Base-by-base conservation (phyloP, 106 monocot species). In the Dactylorhiza incarnata region DNA sequence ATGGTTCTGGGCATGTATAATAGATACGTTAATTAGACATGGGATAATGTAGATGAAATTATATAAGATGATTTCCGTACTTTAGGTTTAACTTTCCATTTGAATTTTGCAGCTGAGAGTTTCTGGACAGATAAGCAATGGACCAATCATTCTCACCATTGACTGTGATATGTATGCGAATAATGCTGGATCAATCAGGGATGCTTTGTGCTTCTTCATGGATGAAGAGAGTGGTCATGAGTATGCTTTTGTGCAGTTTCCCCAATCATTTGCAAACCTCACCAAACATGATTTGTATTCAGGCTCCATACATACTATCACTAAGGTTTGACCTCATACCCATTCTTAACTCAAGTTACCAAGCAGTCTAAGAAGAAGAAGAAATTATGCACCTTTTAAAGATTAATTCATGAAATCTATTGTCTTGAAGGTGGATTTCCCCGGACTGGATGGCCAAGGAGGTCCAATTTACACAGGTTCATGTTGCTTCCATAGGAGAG, bases 131-230 rank as follows among this genome's bases (percentile, higher is more conserved):
- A 89, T 93, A 65, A 93, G 89, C 84, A 87, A 89, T 74, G 87
- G 89, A 7, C 73, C 70, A 8, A 53, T 90, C 68, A 82, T 90
- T 49, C 85, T 93, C 74, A 93, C 80, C 63, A 71, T 93, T 19
- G 90, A 93, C 58, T 93, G 93, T 20, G 93, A 93, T 63, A 93
- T 88, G 93, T 88, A 84, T 82, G 88, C 88, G 0, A 94, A 88
- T 78, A 81, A 85, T 44, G 75, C 84, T 8, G 73, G 78, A 74
- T 78, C 84, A 0, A 74, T 90, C 20, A 87, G 74, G 25, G 87
- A 87, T 62, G 87, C 76, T 20, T 43, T 87, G 15, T 87, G 87
- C 61, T 84, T 87, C 78, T 84, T 87, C 73, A 73, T 81, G 87
- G 87, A 87, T 53, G 77, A 84, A 73, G 63, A 78, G 58, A 73